These are phyloP conservation scores for Ambrosia trifida DNA, from an alignment of 129 eudicot species.

Conservation along the genomic window DNA sequence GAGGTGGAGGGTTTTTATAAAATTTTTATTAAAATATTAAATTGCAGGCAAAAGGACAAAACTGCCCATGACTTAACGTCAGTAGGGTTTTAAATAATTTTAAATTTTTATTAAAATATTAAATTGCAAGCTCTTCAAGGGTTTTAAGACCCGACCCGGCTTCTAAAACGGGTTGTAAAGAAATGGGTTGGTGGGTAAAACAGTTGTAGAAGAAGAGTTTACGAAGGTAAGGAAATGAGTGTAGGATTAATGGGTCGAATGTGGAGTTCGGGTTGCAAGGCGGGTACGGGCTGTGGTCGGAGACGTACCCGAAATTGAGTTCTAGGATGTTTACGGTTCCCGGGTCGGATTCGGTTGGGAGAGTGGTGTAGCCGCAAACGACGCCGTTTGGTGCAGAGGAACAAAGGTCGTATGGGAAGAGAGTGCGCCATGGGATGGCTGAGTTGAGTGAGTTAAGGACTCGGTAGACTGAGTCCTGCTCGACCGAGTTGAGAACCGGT, in stretches of 20 bases:
- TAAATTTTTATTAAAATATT: too few species aligned
- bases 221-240: constrained; percentile 39
- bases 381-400: constrained; percentile 76
- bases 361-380: constrained; percentile 55
- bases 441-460: constrained; percentile 74
- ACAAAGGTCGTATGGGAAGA: constrained; percentile 76
- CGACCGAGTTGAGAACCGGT: constrained; percentile 42
- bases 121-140: constrained; percentile 60
- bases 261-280: constrained; percentile 44
- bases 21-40: too few species aligned
- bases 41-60: too few species aligned
- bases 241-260: constrained; percentile 31
- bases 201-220: constrained; percentile 73
- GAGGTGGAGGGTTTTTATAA: too few species aligned
- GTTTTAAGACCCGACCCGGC: constrained; percentile 20
- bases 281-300: constrained; percentile 68
- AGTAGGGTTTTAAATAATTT: too few species aligned
- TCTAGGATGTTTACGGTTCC: constrained; percentile 41
- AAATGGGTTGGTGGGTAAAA: constrained; percentile 40
- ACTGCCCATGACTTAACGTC: too few species aligned
- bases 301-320: constrained; percentile 65
- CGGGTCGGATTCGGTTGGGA: neutral
- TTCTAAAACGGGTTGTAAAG: constrained; percentile 38
- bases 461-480: constrained; percentile 66
- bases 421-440: constrained; percentile 52